A percentile compares a stretch with the other conserved stretches of the same genome.
phyloP scores from a whole-genome alignment of 441 rosid genomes.

The Isatis lusitanica region DNA sequence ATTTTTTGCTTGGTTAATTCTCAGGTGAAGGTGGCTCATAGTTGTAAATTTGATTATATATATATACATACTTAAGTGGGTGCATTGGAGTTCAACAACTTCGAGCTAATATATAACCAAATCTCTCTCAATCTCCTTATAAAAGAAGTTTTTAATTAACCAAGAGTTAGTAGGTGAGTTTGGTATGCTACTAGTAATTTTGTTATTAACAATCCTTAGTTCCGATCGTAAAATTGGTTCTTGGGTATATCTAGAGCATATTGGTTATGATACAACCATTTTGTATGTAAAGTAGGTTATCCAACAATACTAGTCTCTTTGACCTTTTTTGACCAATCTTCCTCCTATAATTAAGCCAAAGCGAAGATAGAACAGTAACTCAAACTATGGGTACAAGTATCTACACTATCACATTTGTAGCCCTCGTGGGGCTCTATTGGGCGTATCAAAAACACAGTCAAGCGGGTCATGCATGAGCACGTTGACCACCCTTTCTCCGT shows the following conservation, averaged over 20 bases:
- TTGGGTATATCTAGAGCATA: slow-evolving; percentile 17
- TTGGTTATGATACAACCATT: neutral
- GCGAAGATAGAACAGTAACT: slow-evolving; percentile 20
- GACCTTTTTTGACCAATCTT: slow-evolving; percentile 31
- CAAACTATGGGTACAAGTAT: slow-evolving; percentile 38
- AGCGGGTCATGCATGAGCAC: slow-evolving; percentile 40
- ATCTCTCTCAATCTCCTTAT: neutral
- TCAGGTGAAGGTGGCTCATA: slow-evolving; percentile 10
- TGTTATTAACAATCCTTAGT: neutral
- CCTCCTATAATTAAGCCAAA: slow-evolving; percentile 27
- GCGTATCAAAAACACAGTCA: slow-evolving; percentile 38
- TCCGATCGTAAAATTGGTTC: neutral
- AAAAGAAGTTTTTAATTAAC: neutral
- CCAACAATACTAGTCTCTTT: slow-evolving; percentile 27
- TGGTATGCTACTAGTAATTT: slow-evolving; percentile 23
- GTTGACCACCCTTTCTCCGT: slow-evolving; percentile 49
- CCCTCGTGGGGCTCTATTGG: slow-evolving; percentile 39
- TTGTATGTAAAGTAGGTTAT: no score
- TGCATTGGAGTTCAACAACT: slow-evolving; percentile 77
- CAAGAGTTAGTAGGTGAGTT: slow-evolving; percentile 31
- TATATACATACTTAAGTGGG: slow-evolving; percentile 42
- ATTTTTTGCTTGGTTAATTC: slow-evolving; percentile 27
- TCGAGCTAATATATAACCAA: slow-evolving; percentile 26
- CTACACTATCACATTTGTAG: slow-evolving; percentile 36
- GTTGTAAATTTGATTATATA: slow-evolving; percentile 32